Base-by-base conservation (phyloP, 2,329 filamentous ascomycete genomes). In the Parastagonospora avenae region DNA sequence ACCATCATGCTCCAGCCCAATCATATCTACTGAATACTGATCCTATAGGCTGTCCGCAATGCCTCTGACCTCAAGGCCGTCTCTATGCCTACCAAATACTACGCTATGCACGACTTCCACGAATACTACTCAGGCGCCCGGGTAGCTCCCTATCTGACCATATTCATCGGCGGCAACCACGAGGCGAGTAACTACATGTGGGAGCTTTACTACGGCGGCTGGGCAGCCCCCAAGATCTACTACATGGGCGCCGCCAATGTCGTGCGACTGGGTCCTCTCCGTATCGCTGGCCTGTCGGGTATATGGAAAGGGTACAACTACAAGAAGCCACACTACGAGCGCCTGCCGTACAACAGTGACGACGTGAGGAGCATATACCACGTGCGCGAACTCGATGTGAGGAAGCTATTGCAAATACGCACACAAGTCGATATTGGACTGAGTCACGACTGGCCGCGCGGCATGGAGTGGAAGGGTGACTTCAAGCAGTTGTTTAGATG, bases 211-310 rank as follows among this genome's bases (percentile, higher is more conserved):
- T 96, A 97, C 70, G 94, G 94, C 44, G 94, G 94, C 43, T 99
- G 94, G 94, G 94, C 91, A 5, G 93, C 93, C 7, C 92, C 91
- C 8, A 96, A 94, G 62, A 97, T 99, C 57, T 99, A 97, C 79
- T 99, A 97, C 76, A 82, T 97, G 72, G 94, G 94, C 42, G 91
- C 92, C 30, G 91, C 94, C 52, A 97, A 96, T 68, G 87, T 99
- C 8, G 72, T 99, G 35, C 87, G 88, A 14, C 79, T 95, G 29
- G 93, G 93, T 0, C 88, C 90, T 1, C 77, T 99, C 42, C 86
- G 94, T 16, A 96, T 99, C 55, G 90, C 91, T 31, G 93, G 89
- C 4, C 79, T 97, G 71, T 94, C 91, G 46, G 94, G 94, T 5
- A 99, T 99, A 57, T 99, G 91, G 90, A 97, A 97, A 73, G 89